phyloP scores from a whole-genome alignment of 306 rosid genomes.

The Dalbergia oliveri region DNA sequence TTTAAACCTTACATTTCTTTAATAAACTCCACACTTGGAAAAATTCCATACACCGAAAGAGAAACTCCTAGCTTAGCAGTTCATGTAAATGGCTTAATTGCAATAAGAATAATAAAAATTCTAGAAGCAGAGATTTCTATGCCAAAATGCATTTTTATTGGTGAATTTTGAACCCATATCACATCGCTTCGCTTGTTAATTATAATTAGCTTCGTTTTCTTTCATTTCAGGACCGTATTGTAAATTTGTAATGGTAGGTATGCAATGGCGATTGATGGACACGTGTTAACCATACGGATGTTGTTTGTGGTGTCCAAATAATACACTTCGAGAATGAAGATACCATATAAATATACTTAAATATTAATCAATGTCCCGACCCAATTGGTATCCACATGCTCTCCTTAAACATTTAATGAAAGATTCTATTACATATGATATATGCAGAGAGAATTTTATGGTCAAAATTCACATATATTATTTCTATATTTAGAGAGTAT shows the following conservation, averaged over 20 bases:
- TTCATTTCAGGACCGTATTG: not conserved
- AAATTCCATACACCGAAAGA: not conserved
- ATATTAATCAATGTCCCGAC: too few relatives aligned
- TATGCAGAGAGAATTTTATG: too few relatives aligned
- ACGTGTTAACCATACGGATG: conserved; percentile 5
- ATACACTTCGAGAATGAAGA: too few relatives aligned
- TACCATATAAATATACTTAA: too few relatives aligned
- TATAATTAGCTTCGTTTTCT: not conserved
- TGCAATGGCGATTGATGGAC: not conserved
- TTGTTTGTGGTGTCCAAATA: conserved; percentile 5
- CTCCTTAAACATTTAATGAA: too few relatives aligned
- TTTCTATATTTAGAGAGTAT: too few relatives aligned
- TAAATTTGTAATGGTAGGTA: not conserved
- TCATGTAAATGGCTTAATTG: not conserved
- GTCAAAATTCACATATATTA: too few relatives aligned
- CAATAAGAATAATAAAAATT: not conserved
- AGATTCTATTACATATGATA: too few relatives aligned
- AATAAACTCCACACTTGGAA: not conserved
- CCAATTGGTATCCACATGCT: too few relatives aligned
- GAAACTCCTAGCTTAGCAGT: not conserved
- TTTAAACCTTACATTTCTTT: not conserved
- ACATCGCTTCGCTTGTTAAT: not conserved
- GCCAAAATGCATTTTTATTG: not conserved
- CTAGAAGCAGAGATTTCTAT: not conserved
- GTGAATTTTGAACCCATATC: not conserved